These are phyloP conservation scores for Acephala macrosclerotiorum DNA, from an alignment of 2,329 filamentous ascomycete genomes.

Conservation along the genomic window DNA sequence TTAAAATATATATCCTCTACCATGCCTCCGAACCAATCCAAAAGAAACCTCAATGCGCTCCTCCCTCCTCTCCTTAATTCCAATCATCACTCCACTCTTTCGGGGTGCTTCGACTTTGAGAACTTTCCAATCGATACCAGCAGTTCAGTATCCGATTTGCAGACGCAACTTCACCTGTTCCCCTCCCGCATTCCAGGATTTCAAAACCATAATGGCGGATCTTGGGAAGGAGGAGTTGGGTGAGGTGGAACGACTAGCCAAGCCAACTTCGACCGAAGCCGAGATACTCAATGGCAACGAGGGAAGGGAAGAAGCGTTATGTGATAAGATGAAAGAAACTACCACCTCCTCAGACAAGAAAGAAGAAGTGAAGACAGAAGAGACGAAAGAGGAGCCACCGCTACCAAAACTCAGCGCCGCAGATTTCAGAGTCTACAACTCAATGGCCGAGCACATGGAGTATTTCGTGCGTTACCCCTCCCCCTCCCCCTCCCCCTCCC, in stretches of 20 bases:
- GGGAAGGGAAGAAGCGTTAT: conserved; percentile 51
- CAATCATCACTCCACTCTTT: not conserved
- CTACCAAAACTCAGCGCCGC: conserved; percentile 61
- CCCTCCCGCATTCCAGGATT: conserved; percentile 22
- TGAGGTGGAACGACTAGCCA: conserved; percentile 54
- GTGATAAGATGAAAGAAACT: not conserved
- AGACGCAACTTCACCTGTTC: conserved; percentile 30
- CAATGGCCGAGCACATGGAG: conserved; percentile 69
- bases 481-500: not conserved
- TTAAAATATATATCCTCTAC: not conserved
- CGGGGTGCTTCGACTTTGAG: not conserved
- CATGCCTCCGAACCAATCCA: not conserved
- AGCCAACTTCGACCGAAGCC: conserved; percentile 59
- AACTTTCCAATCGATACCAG: conserved; percentile 20
- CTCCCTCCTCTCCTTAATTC: not conserved
- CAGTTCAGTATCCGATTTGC: conserved; percentile 28
- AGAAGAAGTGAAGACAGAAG: not conserved
- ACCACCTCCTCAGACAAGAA: not conserved
- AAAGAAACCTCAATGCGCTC: not conserved
- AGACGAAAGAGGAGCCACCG: conserved; percentile 28
- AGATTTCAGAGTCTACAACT: conserved; percentile 68
- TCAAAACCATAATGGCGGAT: conserved; percentile 32
- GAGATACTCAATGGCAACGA: conserved; percentile 45
- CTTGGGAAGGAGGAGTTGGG: conserved; percentile 19
- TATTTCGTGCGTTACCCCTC: conserved; percentile 56